phyloP scores from a whole-genome alignment of 2,329 filamentous ascomycete species.

The Clonostachys sp. region DNA sequence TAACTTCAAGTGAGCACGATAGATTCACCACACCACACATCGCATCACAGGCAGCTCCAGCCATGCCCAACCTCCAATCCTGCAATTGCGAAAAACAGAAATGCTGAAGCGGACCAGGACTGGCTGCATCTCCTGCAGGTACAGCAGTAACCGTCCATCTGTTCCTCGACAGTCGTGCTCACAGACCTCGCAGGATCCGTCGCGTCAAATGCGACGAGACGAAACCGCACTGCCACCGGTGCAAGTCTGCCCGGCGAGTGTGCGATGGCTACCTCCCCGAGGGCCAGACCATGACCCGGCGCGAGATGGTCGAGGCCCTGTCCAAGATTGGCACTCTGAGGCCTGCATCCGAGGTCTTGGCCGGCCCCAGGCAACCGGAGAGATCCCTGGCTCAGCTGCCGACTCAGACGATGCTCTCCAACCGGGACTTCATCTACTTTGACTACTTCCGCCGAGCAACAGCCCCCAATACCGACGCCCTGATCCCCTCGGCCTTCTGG shows the following conservation, averaged over 20 bases:
- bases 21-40: too few relatives aligned
- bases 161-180: neutral
- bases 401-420: neutral
- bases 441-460: slow-evolving; percentile 27
- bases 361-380: too few relatives aligned
- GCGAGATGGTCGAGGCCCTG: neutral
- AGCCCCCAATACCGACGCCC: slow-evolving; percentile 14
- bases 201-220: slow-evolving; percentile 31
- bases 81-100: too few relatives aligned
- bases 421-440: slow-evolving; percentile 13
- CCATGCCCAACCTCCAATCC: too few relatives aligned
- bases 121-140: slow-evolving; percentile 2
- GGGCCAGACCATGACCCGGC: neutral
- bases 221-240: slow-evolving; percentile 16
- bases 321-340: too few relatives aligned
- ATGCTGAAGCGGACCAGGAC: neutral
- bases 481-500: slow-evolving; percentile 25
- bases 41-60: too few relatives aligned
- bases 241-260: neutral
- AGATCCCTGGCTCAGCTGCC: too few relatives aligned
- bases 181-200: slow-evolving; percentile 22
- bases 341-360: too few relatives aligned
- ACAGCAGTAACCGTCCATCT: neutral
- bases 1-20: too few relatives aligned
- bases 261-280: slow-evolving; percentile 1